phyloP scores from a whole-genome alignment of 495 filamentous ascomycete species.

The Rostrohypoxylon terebratum region DNA sequence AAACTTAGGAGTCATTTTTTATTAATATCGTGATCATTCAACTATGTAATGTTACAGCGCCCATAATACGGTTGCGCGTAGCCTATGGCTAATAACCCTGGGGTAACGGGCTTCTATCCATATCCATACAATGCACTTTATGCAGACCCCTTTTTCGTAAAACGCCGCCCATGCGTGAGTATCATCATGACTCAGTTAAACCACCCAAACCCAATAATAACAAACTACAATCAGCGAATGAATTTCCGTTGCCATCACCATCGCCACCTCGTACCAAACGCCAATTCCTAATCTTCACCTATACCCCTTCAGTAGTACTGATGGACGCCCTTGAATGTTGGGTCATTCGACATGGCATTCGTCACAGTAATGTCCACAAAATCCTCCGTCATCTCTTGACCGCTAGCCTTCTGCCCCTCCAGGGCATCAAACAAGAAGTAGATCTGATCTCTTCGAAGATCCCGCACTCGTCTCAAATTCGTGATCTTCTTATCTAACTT shows the following conservation, averaged over 20 bases:
- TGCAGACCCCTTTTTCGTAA: constrained; percentile 32
- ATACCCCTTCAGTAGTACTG: constrained; percentile 35
- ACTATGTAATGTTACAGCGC: constrained; percentile 36
- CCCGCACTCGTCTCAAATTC: constrained; percentile 71
- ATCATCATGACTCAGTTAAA: constrained; percentile 20
- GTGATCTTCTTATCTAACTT: constrained; percentile 72
- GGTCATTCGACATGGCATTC: constrained; percentile 50
- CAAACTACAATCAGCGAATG: background rate
- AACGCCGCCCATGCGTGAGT: constrained; percentile 36
- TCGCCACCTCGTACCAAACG: constrained; percentile 1
- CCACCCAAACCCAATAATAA: constrained; percentile 14
- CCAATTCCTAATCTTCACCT: constrained; percentile 6
- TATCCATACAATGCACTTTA: constrained; percentile 34
- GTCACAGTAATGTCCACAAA: constrained; percentile 76
- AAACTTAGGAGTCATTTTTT: background rate
- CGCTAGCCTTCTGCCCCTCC: constrained; percentile 78
- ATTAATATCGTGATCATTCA: constrained; percentile 21
- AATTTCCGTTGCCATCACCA: constrained; percentile 1
- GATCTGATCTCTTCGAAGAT: constrained; percentile 86
- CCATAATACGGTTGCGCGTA: constrained; percentile 23
- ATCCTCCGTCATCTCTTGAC: constrained; percentile 72
- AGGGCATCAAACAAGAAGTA: constrained; percentile 91
- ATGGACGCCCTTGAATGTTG: constrained; percentile 56
- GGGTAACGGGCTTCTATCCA: constrained; percentile 22
- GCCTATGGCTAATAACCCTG: constrained; percentile 8